A percentile compares a stretch with the other conserved stretches of the same genome.
These are phyloP conservation scores for Eucalyptus erythrocorys DNA, from an alignment of 345 rosid species.

Conservation along the genomic window DNA sequence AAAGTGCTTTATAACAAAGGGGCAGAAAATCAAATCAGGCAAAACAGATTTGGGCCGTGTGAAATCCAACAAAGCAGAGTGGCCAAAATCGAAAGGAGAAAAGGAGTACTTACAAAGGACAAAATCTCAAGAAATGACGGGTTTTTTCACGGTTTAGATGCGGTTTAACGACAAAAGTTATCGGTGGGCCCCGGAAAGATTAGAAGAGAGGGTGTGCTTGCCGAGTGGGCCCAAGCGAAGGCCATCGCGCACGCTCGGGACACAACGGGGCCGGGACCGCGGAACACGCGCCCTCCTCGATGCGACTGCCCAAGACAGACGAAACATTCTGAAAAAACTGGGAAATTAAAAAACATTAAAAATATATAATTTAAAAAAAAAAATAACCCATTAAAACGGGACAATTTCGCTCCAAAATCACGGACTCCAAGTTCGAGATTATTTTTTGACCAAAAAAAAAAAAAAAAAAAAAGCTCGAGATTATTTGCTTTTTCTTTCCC, in stretches of 20 bases:
- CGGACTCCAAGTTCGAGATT: background rate
- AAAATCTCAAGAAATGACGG: background rate
- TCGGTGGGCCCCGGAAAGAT: background rate
- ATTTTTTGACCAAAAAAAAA: no score
- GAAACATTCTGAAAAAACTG: background rate
- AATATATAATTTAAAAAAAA: accelerated
- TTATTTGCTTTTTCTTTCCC: background rate
- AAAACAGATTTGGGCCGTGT: background rate
- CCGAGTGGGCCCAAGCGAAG: background rate
- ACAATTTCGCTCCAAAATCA: background rate
- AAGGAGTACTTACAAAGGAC: background rate
- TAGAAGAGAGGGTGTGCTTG: background rate
- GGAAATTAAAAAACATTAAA: background rate
- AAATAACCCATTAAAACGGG: accelerated
- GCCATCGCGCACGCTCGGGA: background rate
- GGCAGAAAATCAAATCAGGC: background rate
- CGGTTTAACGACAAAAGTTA: background rate
- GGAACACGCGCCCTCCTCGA: background rate
- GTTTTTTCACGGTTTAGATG: background rate
- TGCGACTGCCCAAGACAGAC: background rate
- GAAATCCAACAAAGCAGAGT: background rate
- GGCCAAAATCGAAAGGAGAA: background rate
- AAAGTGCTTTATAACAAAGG: background rate
- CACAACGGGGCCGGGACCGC: background rate
- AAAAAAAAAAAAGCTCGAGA: background rate